phyloP scores from a whole-genome alignment of 768 basidiomycete genomes.

The Suillus luteus region DNA sequence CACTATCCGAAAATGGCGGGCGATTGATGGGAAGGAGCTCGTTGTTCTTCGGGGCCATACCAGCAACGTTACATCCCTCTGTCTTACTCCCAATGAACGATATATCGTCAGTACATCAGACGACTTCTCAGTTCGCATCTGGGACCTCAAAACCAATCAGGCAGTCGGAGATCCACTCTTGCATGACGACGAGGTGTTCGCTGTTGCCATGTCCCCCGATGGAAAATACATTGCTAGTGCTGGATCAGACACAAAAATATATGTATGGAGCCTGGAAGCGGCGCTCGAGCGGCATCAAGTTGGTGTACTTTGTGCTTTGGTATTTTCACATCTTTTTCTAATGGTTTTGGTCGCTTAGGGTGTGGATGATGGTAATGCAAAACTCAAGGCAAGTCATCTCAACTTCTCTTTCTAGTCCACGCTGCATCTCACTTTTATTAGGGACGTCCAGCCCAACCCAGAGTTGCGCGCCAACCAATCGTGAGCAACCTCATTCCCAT shows the following conservation, averaged over 20 bases:
- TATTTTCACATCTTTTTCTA: background rate
- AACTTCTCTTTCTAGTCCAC: background rate
- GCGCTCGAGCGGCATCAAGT: background rate
- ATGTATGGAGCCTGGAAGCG: conserved; percentile 74
- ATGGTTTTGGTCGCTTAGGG: background rate
- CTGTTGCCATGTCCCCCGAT: conserved; percentile 77
- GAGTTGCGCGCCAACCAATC: background rate
- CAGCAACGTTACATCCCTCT: background rate
- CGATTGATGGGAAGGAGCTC: background rate
- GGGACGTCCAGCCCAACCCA: background rate
- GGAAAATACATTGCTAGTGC: conserved; percentile 80
- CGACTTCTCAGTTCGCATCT: background rate
- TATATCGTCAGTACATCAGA: background rate
- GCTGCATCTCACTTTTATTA: background rate
- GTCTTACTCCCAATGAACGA: background rate
- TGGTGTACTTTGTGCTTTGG: background rate
- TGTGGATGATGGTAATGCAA: background rate
- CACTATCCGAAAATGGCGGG: background rate
- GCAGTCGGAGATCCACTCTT: conserved; percentile 46
- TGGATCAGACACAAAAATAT: conserved; percentile 72
- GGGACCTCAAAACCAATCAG: conserved; percentile 1
- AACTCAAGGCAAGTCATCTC: background rate
- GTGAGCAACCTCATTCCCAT: background rate
- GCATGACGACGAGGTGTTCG: conserved; percentile 78
- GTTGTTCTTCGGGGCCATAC: background rate